These are phyloP conservation scores for Aureobasidium sp. DNA, from an alignment of 2,329 filamentous ascomycete genomes.

Conservation along the genomic window DNA sequence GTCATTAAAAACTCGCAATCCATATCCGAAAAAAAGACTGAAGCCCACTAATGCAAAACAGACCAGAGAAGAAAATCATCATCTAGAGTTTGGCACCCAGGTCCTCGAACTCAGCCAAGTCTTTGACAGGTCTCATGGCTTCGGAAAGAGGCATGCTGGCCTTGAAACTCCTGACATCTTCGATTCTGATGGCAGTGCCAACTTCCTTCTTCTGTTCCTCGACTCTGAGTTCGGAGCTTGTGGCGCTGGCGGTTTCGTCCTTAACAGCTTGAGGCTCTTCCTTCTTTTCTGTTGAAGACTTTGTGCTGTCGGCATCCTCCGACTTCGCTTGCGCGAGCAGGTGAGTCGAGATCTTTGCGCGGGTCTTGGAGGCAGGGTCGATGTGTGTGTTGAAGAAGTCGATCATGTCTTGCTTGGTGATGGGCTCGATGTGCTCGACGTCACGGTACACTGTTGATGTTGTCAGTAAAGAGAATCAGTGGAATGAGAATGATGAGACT, in stretches of 20 bases:
- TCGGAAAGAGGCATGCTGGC: constrained; percentile 61
- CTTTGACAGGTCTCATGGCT: constrained; percentile 63
- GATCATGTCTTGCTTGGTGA: constrained; percentile 73
- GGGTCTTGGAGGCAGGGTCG: constrained; percentile 58
- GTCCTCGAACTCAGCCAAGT: constrained; percentile 80
- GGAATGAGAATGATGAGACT: constrained; percentile 22
- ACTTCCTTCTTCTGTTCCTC: constrained; percentile 27
- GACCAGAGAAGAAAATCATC: neutral
- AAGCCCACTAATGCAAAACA: neutral
- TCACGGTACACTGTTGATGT: constrained; percentile 57
- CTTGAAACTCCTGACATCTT: constrained; percentile 74
- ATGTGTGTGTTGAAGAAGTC: constrained; percentile 72
- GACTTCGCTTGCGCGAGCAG: constrained; percentile 58
- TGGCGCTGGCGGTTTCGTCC: constrained; percentile 19
- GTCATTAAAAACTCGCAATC: neutral
- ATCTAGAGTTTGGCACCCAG: constrained; percentile 62
- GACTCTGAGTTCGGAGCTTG: constrained; percentile 8
- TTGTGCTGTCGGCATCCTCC: constrained; percentile 19
- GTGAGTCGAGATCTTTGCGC: constrained; percentile 80
- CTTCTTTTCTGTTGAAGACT: constrained; percentile 25
- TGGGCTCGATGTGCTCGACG: constrained; percentile 59
- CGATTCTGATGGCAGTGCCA: constrained; percentile 47
- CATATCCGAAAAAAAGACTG: neutral
- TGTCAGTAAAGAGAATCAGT: neutral
- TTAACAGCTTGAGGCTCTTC: constrained; percentile 18